Base-by-base conservation (phyloP, 148 eudicot genomes). In the Vaccinium myrtillus region DNA sequence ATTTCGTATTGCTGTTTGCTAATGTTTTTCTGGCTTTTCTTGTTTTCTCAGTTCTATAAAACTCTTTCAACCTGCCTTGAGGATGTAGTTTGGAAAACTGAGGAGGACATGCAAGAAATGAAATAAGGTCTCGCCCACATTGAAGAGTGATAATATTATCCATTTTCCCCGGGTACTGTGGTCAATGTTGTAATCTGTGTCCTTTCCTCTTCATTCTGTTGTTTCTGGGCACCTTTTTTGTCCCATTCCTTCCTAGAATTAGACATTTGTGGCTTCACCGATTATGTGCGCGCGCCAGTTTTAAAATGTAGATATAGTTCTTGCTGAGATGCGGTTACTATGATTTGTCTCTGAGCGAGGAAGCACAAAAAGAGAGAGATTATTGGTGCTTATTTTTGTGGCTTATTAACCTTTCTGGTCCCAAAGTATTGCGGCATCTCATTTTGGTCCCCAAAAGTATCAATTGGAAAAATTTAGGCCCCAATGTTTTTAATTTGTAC, bases 31-130 rank as follows among this genome's bases (percentile, higher is more conserved):
- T 59, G 10, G 9, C 12, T 18, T 70, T 71, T 75, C 46, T 76
- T 71, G 49, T 76, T 25, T 11, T 27, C 55, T 81, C 97, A 96
- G 99, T 92, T 93, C 85, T 96, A 96, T 54, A 94, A 96, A 80
- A 92, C 87, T 18, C 95, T 96, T 6, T 96, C 99, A 8, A 92
- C 91, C 75, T 85, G 94, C 84, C 93, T 96, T 18, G 88, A 92
- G 81, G 95, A 93, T 80, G 97, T 96, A 25, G 99, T 96, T 9
- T 96, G 99, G 99, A 96, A 94, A 93, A 94, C 98, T 0, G 99
- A 93, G 81, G 98, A 96, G 63, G 97, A 96, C 46, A 92, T 96
- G 99, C 92, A 91, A 83, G 87, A 85, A 55, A 80, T 65, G 81
- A 85, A 85, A 65, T 88, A 81, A 84, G 56, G 7, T 25, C 21